Percentiles rank a stretch among this genome's conserved stretches.
These are phyloP conservation scores for Tetrahymena borealis DNA, from an alignment of 73 alveolate genomes.

Conservation along the genomic window DNA sequence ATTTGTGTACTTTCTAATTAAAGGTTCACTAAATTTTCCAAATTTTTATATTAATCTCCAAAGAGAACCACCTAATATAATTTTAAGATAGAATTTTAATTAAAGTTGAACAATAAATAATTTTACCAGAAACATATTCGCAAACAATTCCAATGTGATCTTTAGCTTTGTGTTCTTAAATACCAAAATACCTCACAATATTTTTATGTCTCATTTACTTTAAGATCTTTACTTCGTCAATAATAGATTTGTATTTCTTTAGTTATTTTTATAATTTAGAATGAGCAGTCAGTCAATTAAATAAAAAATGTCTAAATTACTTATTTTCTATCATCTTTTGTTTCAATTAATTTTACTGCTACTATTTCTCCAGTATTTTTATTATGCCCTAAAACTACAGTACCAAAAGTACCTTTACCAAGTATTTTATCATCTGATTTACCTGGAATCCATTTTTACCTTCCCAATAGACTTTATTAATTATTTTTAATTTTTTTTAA, in stretches of 20 bases:
- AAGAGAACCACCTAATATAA: slow-evolving; percentile 45
- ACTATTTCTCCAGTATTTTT: slow-evolving; percentile 60
- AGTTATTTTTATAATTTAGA: background rate
- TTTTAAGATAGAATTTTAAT: background rate
- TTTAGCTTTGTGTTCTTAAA: slow-evolving; percentile 39
- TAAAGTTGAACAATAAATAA: background rate
- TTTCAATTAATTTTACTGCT: slow-evolving; percentile 69
- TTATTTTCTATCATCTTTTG: slow-evolving; percentile 5
- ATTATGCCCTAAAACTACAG: slow-evolving; percentile 80
- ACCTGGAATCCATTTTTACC: background rate
- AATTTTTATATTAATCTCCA: slow-evolving; percentile 38
- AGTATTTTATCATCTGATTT: slow-evolving; percentile 59
- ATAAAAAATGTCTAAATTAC: no score
- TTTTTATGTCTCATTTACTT: slow-evolving; percentile 49
- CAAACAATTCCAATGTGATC: slow-evolving; percentile 52
- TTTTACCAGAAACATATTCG: slow-evolving; percentile 61
- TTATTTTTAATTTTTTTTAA: background rate
- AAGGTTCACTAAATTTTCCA: slow-evolving; percentile 53
- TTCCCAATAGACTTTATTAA: background rate
- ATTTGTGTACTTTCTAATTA: slow-evolving; percentile 50
- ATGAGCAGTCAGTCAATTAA: no score
- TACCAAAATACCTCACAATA: slow-evolving; percentile 58
- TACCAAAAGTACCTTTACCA: slow-evolving; percentile 94
- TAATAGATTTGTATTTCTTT: slow-evolving; percentile 41
- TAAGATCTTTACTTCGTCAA: slow-evolving; percentile 56